Evolutionary conservation across 1,284 basidiomycete genomes (phyloP).

Genomic region (Ceratobasidium sp.): DNA sequence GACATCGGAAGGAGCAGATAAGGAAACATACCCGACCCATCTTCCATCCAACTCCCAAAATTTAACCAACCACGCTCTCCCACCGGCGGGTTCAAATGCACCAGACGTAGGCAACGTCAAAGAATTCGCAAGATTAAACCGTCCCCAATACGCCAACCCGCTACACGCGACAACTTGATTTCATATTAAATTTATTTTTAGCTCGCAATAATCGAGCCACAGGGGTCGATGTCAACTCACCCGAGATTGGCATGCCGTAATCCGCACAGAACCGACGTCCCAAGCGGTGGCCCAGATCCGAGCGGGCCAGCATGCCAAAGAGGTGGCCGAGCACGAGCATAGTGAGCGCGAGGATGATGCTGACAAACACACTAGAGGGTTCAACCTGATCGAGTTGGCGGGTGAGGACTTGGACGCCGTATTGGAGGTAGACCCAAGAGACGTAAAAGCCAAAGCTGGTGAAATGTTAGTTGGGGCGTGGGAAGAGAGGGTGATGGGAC

Average conservation of each 20-base stretch:
- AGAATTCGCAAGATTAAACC: slow-evolving; percentile 74
- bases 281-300: slow-evolving; percentile 77
- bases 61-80: slow-evolving; percentile 85
- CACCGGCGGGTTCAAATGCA: slow-evolving; percentile 81
- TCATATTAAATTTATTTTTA: not conserved
- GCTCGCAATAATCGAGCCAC: not conserved
- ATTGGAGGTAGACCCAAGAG: slow-evolving; percentile 81
- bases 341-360: slow-evolving; percentile 80
- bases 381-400: slow-evolving; percentile 72
- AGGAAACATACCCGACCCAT: slow-evolving; percentile 88
- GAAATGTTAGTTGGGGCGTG: slow-evolving; percentile 4
- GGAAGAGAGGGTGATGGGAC: slow-evolving; percentile 81
- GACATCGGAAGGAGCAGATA: slow-evolving; percentile 69
- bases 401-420: slow-evolving; percentile 85
- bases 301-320: slow-evolving; percentile 75
- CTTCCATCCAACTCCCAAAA: slow-evolving; percentile 93
- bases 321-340: slow-evolving; percentile 82
- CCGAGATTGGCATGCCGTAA: slow-evolving; percentile 87
- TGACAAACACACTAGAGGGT: slow-evolving; percentile 73
- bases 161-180: slow-evolving; percentile 66
- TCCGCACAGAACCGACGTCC: slow-evolving; percentile 76
- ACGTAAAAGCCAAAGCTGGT: slow-evolving; percentile 46
- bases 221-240: slow-evolving; percentile 5
- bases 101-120: slow-evolving; percentile 76
- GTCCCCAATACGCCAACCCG: slow-evolving; percentile 88